These are phyloP conservation scores for Cadophora sp. DNA, from an alignment of 2,329 filamentous ascomycete species.

Conservation along the genomic window DNA sequence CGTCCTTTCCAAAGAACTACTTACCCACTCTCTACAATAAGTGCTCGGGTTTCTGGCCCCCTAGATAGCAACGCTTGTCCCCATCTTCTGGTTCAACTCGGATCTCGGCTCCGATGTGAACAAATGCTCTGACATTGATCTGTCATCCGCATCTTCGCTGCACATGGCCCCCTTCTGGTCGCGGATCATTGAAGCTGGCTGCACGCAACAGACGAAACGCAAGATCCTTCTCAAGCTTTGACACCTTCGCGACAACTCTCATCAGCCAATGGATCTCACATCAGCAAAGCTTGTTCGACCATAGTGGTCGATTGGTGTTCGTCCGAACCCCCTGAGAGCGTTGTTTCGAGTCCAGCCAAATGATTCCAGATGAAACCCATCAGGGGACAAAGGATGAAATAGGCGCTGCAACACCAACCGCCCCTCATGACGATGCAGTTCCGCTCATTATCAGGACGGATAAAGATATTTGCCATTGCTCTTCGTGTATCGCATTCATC, in stretches of 20 bases:
- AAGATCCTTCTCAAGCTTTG: slow-evolving; percentile 17
- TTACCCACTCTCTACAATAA: neutral
- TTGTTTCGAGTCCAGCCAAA: slow-evolving; percentile 29
- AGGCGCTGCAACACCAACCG: slow-evolving; percentile 14
- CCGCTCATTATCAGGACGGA: neutral
- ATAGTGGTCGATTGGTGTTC: slow-evolving; percentile 20
- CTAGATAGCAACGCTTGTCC: neutral
- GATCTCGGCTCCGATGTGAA: neutral
- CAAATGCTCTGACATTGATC: neutral
- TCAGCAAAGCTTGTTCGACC: slow-evolving; percentile 24
- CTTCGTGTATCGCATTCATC: slow-evolving; percentile 2
- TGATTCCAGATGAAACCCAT: slow-evolving; percentile 25
- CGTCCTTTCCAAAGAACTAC: neutral
- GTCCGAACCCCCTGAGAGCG: slow-evolving; percentile 26
- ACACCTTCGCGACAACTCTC: neutral
- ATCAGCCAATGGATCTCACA: slow-evolving; percentile 15
- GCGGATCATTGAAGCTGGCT: slow-evolving; percentile 1
- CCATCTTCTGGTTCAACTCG: neutral
- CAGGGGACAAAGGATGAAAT: slow-evolving; percentile 14
- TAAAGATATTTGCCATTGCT: neutral
- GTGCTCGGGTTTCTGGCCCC: neutral
- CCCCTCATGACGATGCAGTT: neutral
- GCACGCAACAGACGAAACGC: slow-evolving; percentile 24
- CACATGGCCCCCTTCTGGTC: neutral
- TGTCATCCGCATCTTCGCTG: neutral